Percentiles rank a stretch among this genome's conserved stretches.
These are phyloP conservation scores for Trichophyton simii DNA, from an alignment of 2,329 filamentous ascomycete genomes.

Conservation along the genomic window DNA sequence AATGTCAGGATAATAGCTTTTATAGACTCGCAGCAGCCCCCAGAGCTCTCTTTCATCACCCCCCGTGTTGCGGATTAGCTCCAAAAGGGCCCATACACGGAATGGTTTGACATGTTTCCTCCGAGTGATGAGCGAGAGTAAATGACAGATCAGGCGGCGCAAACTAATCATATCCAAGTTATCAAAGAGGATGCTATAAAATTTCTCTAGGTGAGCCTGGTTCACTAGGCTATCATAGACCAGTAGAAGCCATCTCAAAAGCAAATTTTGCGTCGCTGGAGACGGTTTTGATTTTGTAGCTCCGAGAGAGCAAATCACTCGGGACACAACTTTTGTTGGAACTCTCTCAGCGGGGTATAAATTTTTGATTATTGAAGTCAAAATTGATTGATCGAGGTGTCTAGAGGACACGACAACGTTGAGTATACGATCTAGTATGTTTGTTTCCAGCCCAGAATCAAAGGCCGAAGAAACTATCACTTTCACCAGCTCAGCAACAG, in stretches of 20 bases:
- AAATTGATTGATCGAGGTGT: slow-evolving; percentile 62
- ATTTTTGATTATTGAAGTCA: slow-evolving; percentile 56
- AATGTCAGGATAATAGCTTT: slow-evolving; percentile 83
- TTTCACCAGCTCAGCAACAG: slow-evolving; percentile 53
- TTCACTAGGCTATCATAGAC: slow-evolving; percentile 60
- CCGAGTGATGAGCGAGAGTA: slow-evolving; percentile 65
- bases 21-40: slow-evolving; percentile 68
- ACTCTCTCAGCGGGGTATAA: slow-evolving; percentile 61
- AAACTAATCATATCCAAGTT: slow-evolving; percentile 68
- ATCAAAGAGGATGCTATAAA: slow-evolving; percentile 68
- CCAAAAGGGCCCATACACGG: slow-evolving; percentile 60
- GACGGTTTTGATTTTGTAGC: slow-evolving; percentile 65
- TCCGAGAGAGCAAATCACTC: slow-evolving; percentile 60
- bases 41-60: slow-evolving; percentile 63
- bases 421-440: slow-evolving; percentile 50
- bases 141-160: slow-evolving; percentile 57
- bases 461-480: slow-evolving; percentile 51
- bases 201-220: slow-evolving; percentile 49
- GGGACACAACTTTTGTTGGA: slow-evolving; percentile 48
- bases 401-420: slow-evolving; percentile 54
- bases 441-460: slow-evolving; percentile 52
- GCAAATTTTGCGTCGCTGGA: slow-evolving; percentile 53
- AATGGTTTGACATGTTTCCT: slow-evolving; percentile 75
- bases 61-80: slow-evolving; percentile 35
- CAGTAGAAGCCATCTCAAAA: slow-evolving; percentile 68